phyloP scores from a whole-genome alignment of 2,329 filamentous ascomycete species.

The Nigrospora sphaerica region DNA sequence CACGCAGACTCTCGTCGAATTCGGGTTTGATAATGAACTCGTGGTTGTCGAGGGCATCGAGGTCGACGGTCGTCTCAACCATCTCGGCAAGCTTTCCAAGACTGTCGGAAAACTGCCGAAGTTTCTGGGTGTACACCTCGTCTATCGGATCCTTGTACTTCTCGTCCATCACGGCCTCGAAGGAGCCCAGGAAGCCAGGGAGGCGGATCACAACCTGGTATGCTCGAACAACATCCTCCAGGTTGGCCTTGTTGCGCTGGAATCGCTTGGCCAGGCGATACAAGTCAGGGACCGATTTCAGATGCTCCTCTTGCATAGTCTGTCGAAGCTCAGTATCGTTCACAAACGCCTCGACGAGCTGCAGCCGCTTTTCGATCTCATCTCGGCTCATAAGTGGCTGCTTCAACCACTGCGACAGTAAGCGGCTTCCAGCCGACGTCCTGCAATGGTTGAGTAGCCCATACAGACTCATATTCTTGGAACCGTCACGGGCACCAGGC shows the following conservation, averaged over 20 bases:
- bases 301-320: constrained; percentile 93
- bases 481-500: constrained; percentile 87
- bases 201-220: constrained; percentile 93
- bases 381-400: constrained; percentile 88
- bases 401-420: constrained; percentile 94
- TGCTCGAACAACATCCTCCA: constrained; percentile 91
- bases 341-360: constrained; percentile 91
- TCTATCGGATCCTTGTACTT: constrained; percentile 83
- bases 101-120: constrained; percentile 69
- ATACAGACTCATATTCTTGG: constrained; percentile 96
- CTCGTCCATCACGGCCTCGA: constrained; percentile 95
- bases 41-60: constrained; percentile 91
- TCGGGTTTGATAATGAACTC: constrained; percentile 99
- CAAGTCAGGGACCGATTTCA: constrained; percentile 87
- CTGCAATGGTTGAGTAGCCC: constrained; percentile 96
- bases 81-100: constrained; percentile 88
- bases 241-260: constrained; percentile 79
- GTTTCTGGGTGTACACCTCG: constrained; percentile 75
- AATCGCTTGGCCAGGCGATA: constrained; percentile 93
- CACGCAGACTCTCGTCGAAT: constrained; percentile 80
- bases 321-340: constrained; percentile 88
- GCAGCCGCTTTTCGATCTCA: constrained; percentile 86
- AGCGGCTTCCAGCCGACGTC: constrained; percentile 81
- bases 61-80: constrained; percentile 96
- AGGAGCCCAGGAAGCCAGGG: constrained; percentile 79